These are phyloP conservation scores for Herpetomonas tarakana DNA, from an alignment of 208 protist species.

Conservation along the genomic window DNA sequence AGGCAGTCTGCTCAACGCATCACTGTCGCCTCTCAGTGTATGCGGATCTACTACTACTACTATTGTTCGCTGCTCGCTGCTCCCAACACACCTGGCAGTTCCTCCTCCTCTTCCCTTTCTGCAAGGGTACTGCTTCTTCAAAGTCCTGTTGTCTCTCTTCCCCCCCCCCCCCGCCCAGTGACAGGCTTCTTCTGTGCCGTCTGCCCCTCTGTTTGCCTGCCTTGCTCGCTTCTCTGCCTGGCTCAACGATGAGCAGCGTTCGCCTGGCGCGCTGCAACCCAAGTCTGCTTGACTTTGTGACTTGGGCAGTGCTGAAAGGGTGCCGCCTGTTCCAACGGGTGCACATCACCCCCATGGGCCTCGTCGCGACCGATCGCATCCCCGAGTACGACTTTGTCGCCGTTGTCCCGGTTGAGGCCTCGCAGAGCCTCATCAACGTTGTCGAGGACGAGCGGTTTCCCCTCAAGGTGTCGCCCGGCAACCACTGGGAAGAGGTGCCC, in stretches of 20 bases:
- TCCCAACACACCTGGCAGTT: no score
- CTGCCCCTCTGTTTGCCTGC: no score
- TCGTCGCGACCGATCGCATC: slow-evolving; percentile 75
- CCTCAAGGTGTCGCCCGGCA: slow-evolving; percentile 62
- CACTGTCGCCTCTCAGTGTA: no score
- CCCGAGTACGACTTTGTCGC: slow-evolving; percentile 87
- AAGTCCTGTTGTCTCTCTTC: no score
- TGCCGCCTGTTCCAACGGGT: slow-evolving; percentile 85
- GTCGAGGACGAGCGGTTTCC: slow-evolving; percentile 55
- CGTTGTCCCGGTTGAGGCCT: slow-evolving; percentile 69
- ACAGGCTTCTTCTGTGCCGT: no score
- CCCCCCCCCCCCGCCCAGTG: no score
- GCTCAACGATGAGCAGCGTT: slow-evolving; percentile 46
- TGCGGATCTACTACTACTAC: no score
- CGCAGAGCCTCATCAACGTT: slow-evolving; percentile 70
- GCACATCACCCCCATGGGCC: slow-evolving; percentile 71
- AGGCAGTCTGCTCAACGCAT: no score
- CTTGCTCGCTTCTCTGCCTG: no score
- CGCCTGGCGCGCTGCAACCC: slow-evolving; percentile 78
- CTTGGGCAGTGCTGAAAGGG: slow-evolving; percentile 83
- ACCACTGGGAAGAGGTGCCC: slow-evolving; percentile 55
- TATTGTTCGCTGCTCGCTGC: no score
- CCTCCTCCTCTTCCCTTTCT: no score
- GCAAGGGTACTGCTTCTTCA: no score
- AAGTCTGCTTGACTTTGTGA: slow-evolving; percentile 84